Evolutionary conservation across 164 flowering plant genomes (phyloP), one percentile per base, ranked within the genome.

Genomic region (Magnolia changhungtana): DNA sequence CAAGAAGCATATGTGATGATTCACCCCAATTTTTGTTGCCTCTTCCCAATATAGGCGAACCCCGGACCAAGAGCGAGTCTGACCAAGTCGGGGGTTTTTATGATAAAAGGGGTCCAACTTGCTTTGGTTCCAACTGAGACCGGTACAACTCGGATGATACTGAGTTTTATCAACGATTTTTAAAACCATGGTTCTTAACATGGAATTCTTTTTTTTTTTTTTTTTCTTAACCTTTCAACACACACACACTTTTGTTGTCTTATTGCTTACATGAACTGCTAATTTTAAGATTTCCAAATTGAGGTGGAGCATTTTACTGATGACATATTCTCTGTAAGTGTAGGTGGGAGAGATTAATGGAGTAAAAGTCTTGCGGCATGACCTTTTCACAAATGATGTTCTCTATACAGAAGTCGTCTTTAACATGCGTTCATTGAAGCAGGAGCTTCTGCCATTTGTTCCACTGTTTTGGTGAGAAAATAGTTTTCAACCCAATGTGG

Each of bases 371-470:
- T 84, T 96, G 88, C 86, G 82, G 81, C 99, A 96, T 81, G 96
- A 94, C 69, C 95, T 96, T 63, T 94, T 93, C 86, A 96, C 99
- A 72, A 94, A 96, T 83, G 98, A 94, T 84, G 98, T 96, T 74
- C 89, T 96, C 52, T 96, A 96, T 81, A 73, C 93, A 70, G 98
- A 96, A 83, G 84, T 89, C 74, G 98, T 93, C 64, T 92, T 96
- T 67, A 76, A 92, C 73, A 88, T 94, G 99, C 83, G 90, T 79
- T 83, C 94, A 20, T 81, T 96, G 82, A 93, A 93, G 85, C 92
- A 88, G 79, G 98, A 92, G 76, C 98, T 93, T 81, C 92, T 96
- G 74, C 98, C 92, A 66, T 78, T 96, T 74, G 92, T 96, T 52
- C 99, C 99, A 68, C 84, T 96, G 58, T 96, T 96, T 79, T 96